A percentile compares a stretch with the other conserved stretches of the same genome.
phyloP scores from a whole-genome alignment of 1,284 basidiomycete species.

The Leccinum subfulvum region DNA sequence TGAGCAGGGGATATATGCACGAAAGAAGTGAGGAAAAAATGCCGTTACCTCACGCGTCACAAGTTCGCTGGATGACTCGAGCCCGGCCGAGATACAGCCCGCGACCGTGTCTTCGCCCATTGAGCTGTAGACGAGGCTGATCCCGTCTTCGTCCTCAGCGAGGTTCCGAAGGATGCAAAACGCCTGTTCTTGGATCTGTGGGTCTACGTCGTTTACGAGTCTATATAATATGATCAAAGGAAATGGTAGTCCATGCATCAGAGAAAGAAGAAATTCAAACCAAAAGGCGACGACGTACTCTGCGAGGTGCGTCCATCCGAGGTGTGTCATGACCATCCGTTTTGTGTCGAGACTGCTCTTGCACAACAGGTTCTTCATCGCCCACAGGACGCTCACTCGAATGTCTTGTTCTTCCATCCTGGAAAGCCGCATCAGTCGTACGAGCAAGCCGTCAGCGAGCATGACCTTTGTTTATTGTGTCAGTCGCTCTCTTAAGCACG shows the following conservation, averaged over 20 bases:
- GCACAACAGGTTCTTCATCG: constrained; percentile 74
- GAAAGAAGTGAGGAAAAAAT: not conserved
- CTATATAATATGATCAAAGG: constrained; percentile 36
- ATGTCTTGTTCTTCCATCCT: constrained; percentile 54
- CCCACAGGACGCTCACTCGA: constrained; percentile 73
- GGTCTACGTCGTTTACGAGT: constrained; percentile 48
- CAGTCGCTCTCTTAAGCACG: not conserved
- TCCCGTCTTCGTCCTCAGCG: constrained; percentile 57
- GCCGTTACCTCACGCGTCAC: constrained; percentile 50
- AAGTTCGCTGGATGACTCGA: constrained; percentile 49
- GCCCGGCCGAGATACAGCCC: constrained; percentile 41
- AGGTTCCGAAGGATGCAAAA: constrained; percentile 63
- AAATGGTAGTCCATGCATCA: not conserved
- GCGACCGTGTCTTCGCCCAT: constrained; percentile 49
- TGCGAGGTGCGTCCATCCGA: constrained; percentile 61
- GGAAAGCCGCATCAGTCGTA: constrained; percentile 59
- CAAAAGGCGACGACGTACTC: constrained; percentile 39
- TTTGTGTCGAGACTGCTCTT: constrained; percentile 62
- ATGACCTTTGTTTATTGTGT: constrained; percentile 29
- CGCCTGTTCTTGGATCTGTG: constrained; percentile 64
- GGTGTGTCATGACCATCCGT: constrained; percentile 55
- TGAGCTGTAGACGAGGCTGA: constrained; percentile 56
- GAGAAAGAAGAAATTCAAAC: not conserved
- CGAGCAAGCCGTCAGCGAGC: constrained; percentile 63
- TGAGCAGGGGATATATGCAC: not conserved